Evolutionary conservation across 371 early-diverging fungal genomes (phyloP).

Genomic region (Mortierella sp.): DNA sequence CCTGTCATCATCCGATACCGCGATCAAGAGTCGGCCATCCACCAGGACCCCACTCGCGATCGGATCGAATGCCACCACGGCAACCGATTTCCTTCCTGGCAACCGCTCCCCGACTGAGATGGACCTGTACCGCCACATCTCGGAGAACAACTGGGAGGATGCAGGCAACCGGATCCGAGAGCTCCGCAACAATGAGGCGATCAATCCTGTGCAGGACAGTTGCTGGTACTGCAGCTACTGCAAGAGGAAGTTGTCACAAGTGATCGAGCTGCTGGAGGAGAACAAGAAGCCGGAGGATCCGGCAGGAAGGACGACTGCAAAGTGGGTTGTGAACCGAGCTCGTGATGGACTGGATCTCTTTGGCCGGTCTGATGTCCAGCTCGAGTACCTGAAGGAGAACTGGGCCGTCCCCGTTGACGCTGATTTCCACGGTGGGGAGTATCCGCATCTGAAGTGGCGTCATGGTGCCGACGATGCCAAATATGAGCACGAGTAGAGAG

Average conservation of each 20-base stretch:
- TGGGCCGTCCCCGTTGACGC: too few species aligned
- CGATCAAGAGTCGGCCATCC: background rate
- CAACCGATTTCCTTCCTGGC: background rate
- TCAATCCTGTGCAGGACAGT: background rate
- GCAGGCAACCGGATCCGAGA: constrained; percentile 8
- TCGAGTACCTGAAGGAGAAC: too few species aligned
- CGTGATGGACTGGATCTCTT: constrained; percentile 26
- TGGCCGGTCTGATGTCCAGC: constrained; percentile 3
- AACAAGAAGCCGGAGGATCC: constrained; percentile 26
- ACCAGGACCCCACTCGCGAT: background rate
- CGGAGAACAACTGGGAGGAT: constrained; percentile 5
- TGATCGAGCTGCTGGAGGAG: constrained; percentile 9
- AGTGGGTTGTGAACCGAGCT: constrained; percentile 20
- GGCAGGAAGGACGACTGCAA: background rate
- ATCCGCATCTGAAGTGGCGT: too few species aligned
- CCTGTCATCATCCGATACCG: constrained; percentile 22
- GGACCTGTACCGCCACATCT: background rate
- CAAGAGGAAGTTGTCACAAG: constrained; percentile 5
- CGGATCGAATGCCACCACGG: background rate
- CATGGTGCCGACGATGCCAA: too few species aligned
- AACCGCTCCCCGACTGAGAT: background rate
- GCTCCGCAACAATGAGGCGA: background rate
- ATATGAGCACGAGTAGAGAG: too few species aligned
- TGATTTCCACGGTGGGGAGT: too few species aligned
- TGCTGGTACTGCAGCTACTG: constrained; percentile 34